Evolutionary conservation across 2,329 filamentous ascomycete genomes (phyloP).

Genomic region (Aspergillus luchuensis): DNA sequence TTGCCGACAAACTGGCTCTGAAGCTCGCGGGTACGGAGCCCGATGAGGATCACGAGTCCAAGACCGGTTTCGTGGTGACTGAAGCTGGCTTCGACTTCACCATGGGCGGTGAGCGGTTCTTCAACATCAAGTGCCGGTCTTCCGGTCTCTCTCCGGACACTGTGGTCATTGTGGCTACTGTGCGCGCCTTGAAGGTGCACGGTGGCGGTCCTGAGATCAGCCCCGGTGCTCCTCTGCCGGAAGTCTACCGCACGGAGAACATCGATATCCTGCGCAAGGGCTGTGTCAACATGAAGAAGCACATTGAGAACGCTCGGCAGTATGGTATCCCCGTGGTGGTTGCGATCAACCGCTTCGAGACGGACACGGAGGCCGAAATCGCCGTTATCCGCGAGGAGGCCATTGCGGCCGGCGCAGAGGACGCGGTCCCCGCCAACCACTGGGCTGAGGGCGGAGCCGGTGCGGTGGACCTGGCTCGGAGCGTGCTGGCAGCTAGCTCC

Average conservation of each 20-base stretch:
- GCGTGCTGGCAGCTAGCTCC: conserved; percentile 77
- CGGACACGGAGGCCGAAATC: conserved; percentile 90
- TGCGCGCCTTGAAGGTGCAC: conserved; percentile 94
- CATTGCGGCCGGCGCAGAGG: conserved; percentile 86
- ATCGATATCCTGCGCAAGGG: conserved; percentile 85
- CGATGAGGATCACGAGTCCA: conserved; percentile 79
- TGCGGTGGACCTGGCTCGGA: conserved; percentile 83
- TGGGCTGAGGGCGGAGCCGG: conserved; percentile 95
- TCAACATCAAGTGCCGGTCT: conserved; percentile 99
- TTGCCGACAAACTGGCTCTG: conserved; percentile 91
- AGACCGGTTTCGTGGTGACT: conserved; percentile 91
- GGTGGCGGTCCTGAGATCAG: conserved; percentile 93
- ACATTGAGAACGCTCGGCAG: conserved; percentile 83
- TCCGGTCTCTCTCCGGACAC: conserved; percentile 91
- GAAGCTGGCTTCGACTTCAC: conserved; percentile 99
- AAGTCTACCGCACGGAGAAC: conserved; percentile 92
- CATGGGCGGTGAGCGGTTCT: conserved; percentile 99
- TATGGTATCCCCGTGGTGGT: conserved; percentile 95
- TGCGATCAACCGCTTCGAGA: conserved; percentile 94
- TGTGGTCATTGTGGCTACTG: conserved; percentile 91
- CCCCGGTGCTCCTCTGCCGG: conserved; percentile 78
- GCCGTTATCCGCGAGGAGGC: conserved; percentile 87
- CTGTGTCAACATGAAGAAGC: conserved; percentile 93
- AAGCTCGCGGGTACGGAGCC: conserved; percentile 94
- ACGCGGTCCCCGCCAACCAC: conserved; percentile 92